Evolutionary conservation across 345 rosid species (phyloP).

Genomic region (Lenwebbia sp.): DNA sequence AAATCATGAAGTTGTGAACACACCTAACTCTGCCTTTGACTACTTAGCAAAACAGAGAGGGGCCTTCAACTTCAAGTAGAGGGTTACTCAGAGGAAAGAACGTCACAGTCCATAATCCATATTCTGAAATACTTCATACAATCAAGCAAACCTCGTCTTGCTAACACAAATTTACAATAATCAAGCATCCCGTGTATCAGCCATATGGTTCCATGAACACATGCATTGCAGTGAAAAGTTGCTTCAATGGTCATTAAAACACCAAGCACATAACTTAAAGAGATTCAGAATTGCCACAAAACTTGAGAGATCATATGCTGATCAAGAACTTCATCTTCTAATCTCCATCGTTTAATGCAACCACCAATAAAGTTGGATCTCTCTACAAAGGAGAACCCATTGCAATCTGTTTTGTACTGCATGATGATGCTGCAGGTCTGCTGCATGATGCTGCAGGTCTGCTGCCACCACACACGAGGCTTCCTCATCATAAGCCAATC

Average conservation of each 20-base stretch:
- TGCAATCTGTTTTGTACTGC: neutral
- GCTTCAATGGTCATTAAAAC: neutral
- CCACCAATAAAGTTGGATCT: neutral
- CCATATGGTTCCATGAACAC: neutral
- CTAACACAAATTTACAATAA: neutral
- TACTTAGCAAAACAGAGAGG: too few species aligned
- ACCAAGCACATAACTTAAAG: neutral
- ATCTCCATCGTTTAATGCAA: neutral
- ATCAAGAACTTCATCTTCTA: neutral
- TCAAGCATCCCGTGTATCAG: neutral
- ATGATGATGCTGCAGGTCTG: neutral
- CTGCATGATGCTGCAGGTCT: neutral
- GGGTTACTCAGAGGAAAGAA: neutral
- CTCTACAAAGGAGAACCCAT: neutral
- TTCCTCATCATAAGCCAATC: neutral
- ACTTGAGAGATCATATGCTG: neutral
- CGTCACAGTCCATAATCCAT: neutral
- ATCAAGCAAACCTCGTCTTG: neutral
- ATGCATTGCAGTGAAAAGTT: neutral
- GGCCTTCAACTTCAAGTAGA: neutral
- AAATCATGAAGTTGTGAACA: constrained; percentile 37
- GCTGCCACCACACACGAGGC: neutral
- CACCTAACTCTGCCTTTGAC: neutral
- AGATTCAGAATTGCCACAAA: neutral
- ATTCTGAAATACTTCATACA: neutral